Evolutionary conservation across 352 stramenopile species (phyloP), one percentile per base, ranked within the genome.

Genomic region (Plasmopara muralis): DNA sequence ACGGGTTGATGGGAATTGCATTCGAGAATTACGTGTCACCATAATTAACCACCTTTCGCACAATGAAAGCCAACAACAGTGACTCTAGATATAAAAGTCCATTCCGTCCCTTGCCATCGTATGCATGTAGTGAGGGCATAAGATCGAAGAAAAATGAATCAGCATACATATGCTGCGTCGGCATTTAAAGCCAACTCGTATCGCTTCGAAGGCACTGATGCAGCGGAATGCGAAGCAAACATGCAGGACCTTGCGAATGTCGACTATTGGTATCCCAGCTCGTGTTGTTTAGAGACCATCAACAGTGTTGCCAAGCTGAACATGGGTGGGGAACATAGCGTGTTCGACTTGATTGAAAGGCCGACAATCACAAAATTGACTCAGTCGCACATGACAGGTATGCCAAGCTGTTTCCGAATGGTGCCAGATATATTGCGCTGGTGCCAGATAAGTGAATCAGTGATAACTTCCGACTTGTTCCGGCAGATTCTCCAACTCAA

Each of bases 11-110:
- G 25, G 43, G 14, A 0, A 49, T 40, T 49, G 43, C 43, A 30
- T 49, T 49, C 5, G 12, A 40, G 6, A 49, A 49, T 49, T 40
- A 40, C 29, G 43, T 49, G n/a, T n/a, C n/a, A n/a, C n/a, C n/a
- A n/a, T n/a, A n/a, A n/a, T n/a, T n/a, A n/a, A n/a, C n/a, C n/a
- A n/a, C n/a, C n/a, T n/a, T n/a, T n/a, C n/a, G n/a, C n/a, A n/a
- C n/a, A n/a, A n/a, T n/a, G n/a, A n/a, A n/a, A n/a, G n/a, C n/a
- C n/a, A n/a, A n/a, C n/a, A n/a, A n/a, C n/a, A n/a, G n/a, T n/a
- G n/a, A n/a, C n/a, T n/a, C n/a, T n/a, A n/a, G n/a, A n/a, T n/a
- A n/a, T n/a, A n/a, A n/a, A n/a, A n/a, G n/a, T n/a, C n/a, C n/a
- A n/a, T n/a, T n/a, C n/a, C n/a, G n/a, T n/a, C n/a, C n/a, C n/a